Evolutionary conservation across 2,329 filamentous ascomycete species (phyloP).

Genomic region (Mycocentrospora acerina): DNA sequence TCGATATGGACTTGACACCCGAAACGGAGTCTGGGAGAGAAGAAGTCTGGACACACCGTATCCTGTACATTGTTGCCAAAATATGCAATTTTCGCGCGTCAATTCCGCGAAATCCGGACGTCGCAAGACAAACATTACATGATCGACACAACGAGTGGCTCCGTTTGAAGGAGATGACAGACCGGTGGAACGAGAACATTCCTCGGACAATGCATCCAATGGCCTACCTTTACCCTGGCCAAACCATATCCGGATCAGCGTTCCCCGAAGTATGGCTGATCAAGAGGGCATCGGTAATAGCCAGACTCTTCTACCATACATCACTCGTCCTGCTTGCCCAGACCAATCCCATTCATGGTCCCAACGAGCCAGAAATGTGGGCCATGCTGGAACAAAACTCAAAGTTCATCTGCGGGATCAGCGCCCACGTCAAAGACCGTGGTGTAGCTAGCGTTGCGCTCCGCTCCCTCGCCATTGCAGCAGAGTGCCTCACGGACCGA

Average conservation of each 20-base stretch:
- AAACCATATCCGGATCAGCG: constrained; percentile 67
- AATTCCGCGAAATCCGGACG: constrained; percentile 62
- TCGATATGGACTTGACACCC: constrained; percentile 72
- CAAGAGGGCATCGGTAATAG: constrained; percentile 78
- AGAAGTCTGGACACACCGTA: constrained; percentile 84
- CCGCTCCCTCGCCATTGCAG: constrained; percentile 75
- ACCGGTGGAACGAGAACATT: constrained; percentile 76
- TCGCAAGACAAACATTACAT: constrained; percentile 62
- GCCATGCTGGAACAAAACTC: constrained; percentile 72
- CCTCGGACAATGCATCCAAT: constrained; percentile 87
- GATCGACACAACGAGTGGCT: constrained; percentile 75
- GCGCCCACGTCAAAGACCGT: constrained; percentile 78
- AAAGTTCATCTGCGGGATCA: constrained; percentile 84
- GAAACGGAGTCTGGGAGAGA: constrained; percentile 65
- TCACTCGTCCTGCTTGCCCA: constrained; percentile 79
- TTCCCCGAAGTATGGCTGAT: constrained; percentile 91
- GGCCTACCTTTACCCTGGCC: constrained; percentile 70
- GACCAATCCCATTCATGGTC: constrained; percentile 69
- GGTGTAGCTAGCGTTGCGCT: constrained; percentile 78
- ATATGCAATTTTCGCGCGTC: constrained; percentile 81
- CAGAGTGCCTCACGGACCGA: constrained; percentile 67
- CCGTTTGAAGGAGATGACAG: constrained; percentile 75
- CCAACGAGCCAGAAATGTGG: constrained; percentile 67
- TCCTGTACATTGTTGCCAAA: constrained; percentile 85
- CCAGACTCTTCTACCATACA: constrained; percentile 85